phyloP scores from a whole-genome alignment of 2,329 filamentous ascomycete species.

The Arthrobotrys megalospora region DNA sequence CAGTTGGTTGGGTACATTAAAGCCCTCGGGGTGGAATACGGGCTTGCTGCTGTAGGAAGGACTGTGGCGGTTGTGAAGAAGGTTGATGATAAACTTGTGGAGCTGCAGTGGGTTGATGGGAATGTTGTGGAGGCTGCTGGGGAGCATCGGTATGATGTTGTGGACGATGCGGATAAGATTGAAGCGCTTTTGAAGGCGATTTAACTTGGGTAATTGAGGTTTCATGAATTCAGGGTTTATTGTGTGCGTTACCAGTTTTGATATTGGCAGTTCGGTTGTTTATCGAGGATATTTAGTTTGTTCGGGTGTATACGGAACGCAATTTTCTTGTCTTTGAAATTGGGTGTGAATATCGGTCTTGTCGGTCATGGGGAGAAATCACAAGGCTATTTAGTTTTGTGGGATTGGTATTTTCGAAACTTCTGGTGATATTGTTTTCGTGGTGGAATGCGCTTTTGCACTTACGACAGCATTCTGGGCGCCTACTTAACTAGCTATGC shows the following conservation, averaged over 20 bases:
- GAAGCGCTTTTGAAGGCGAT: conserved; percentile 49
- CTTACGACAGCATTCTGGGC: neutral
- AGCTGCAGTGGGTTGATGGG: conserved; percentile 49
- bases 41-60: conserved; percentile 48
- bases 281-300: neutral
- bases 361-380: too few relatives aligned
- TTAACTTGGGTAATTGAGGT: neutral
- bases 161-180: conserved; percentile 46
- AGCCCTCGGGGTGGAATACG: conserved; percentile 39
- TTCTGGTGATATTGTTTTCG: neutral
- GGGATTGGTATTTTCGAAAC: neutral
- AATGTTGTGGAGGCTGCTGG: conserved; percentile 35
- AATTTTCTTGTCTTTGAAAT: neutral
- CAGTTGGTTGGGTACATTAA: conserved; percentile 55
- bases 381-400: neutral
- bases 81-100: conserved; percentile 43
- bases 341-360: too few relatives aligned
- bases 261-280: neutral
- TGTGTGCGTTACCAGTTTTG: neutral
- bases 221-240: too few relatives aligned
- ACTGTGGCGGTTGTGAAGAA: conserved; percentile 52
- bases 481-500: neutral
- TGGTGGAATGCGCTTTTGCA: neutral
- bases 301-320: too few relatives aligned
- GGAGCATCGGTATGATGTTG: conserved; percentile 53